Base-by-base conservation (phyloP, 2,329 filamentous ascomycete genomes). In the Colletotrichum phormii region DNA sequence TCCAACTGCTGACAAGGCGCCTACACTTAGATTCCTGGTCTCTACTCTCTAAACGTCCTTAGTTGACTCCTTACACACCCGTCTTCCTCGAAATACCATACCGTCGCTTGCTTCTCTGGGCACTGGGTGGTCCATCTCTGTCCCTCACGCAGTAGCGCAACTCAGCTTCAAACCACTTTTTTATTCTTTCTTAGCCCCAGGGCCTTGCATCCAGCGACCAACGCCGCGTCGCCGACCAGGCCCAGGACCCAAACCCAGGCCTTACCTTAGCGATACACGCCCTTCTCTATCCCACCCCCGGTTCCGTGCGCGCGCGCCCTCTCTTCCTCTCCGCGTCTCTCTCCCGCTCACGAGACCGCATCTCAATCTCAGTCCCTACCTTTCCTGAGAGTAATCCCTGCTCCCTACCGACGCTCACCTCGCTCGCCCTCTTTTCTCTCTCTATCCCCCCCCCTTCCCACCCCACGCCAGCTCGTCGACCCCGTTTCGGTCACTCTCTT, bases 391-490 rank as follows among this genome's bases (percentile, higher is more conserved):
- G 26, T 51, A 22, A 3, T 51, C 26, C 33, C 51, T 63, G 42
- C 65, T 72, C 66, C 70, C 70, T 59, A 70, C 46, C 66, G 26
- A 64, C 49, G 60, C 33, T 64, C 70, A 55, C 70, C 54, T 66
- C 66, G 64, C 60, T 51, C 70, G 37, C 70, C 24, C 70, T 64
- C 70, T 72, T 72, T 70, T 72, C 70, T 70, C 37, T 66, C 70
- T 70, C 70, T 54, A 55, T 72, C 66, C 54, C 70, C 54, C 70
- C 66, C 62, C 46, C 64, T 51, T 62, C 49, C 63, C 65, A 59
- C 69, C 65, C 54, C 66, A 64, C 70, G 70, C 46, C 54, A 49
- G 60, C 59, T 64, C 11, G 22, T 29, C 29, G 26, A 29, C 60
- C 57, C 46, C 29, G 33, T 46, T 53, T 51, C 66, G 59, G 24